Base-by-base conservation (phyloP, 2,329 filamentous ascomycete species). In the Mycosphaerelloides madeirae region DNA sequence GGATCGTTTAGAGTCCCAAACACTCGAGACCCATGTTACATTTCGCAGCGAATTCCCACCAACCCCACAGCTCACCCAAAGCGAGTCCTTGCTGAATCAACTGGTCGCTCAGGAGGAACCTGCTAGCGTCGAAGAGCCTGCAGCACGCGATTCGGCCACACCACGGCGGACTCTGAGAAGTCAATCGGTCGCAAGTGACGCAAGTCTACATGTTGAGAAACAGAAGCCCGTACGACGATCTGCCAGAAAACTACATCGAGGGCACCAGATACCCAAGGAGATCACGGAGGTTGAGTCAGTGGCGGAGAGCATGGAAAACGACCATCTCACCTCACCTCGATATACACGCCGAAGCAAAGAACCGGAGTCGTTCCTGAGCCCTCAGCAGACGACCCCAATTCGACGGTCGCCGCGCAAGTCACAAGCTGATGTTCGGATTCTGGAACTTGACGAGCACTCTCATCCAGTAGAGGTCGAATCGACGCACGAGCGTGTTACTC, bases 41-140 rank as follows among this genome's bases (percentile, higher is more conserved):
- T 20, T n/a, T 4, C 14, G 31, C 15, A 41, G 18, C 19, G 41
- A 31, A 25, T 35, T 67, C 6, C 64, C 63, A 7, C 54, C 63
- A 16, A 68, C 64, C 6, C 67, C 68, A 5, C 60, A 65, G 38
- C 58, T 65, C 19, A 70, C 67, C 0, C 67, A 70, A 48, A 19
- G 41, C 38, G 44, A 46, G 29, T 41, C 41, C 31, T 15, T 42
- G 15, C 13, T 37, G 3, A 43, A 45, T 6, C 38, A 49, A 16
- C 41, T 33, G 1, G 13, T 53, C 15, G n/a, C 44, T 25, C 34
- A 46, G n/a, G 40, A 44, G 1, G 29, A 38, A 3, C 31, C 50
- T n/a, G 16, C 36, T 13, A 37, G 37, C 11, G 35, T 36, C 15
- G 36, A 41, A 14, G 19, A 39, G 15, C 20, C 31, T 11, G 22